These are phyloP conservation scores for Aspergillus sp. DNA, from an alignment of 2,329 filamentous ascomycete genomes.

Conservation along the genomic window DNA sequence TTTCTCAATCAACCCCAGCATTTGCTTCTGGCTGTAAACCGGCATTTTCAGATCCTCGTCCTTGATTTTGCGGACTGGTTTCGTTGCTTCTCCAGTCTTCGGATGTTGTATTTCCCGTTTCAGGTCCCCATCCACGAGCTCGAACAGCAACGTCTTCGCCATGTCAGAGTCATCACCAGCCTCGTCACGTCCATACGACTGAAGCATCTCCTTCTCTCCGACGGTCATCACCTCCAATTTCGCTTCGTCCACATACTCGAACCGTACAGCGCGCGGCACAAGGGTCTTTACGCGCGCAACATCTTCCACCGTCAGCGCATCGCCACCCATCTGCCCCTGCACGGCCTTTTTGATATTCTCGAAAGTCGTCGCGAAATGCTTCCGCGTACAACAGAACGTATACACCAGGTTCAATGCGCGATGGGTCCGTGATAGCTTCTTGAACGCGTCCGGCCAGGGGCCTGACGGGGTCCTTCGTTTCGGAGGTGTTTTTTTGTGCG, in stretches of 20 bases:
- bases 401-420: slow-evolving; percentile 87
- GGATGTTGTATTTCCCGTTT: slow-evolving; percentile 73
- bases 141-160: slow-evolving; percentile 73
- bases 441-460: slow-evolving; percentile 76
- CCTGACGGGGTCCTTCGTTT: slow-evolving; percentile 37
- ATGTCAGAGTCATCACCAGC: slow-evolving; percentile 39
- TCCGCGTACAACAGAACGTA: slow-evolving; percentile 91
- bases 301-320: slow-evolving; percentile 69
- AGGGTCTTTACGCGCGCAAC: slow-evolving; percentile 78
- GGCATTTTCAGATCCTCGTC: slow-evolving; percentile 88
- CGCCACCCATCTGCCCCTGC: slow-evolving; percentile 70
- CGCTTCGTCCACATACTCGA: slow-evolving; percentile 82
- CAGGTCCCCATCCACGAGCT: slow-evolving; percentile 88
- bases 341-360: slow-evolving; percentile 83
- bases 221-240: slow-evolving; percentile 78
- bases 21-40: slow-evolving; percentile 87
- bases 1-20: slow-evolving; percentile 85
- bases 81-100: slow-evolving; percentile 71
- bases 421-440: slow-evolving; percentile 71
- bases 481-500: slow-evolving; percentile 1
- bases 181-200: slow-evolving; percentile 50
- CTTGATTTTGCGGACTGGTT: slow-evolving; percentile 65
- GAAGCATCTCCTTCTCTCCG: slow-evolving; percentile 55
- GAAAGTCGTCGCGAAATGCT: slow-evolving; percentile 88
- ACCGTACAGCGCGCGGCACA: slow-evolving; percentile 74